Evolutionary conservation across 2,329 filamentous ascomycete species (phyloP).

Genomic region (Xylariaceae sp.): DNA sequence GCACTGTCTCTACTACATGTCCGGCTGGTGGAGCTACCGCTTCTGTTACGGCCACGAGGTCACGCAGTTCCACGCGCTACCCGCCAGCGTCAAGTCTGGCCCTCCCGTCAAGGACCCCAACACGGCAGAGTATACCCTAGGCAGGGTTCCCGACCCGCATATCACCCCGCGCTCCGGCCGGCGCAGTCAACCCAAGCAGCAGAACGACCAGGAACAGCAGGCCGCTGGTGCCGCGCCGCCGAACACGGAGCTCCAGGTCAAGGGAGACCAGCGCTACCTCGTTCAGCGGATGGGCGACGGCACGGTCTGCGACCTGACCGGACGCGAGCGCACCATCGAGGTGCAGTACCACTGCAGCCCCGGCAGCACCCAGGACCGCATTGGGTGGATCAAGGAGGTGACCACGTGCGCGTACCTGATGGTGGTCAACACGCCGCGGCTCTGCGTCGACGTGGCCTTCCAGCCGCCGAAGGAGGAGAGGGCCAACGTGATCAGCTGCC

Average conservation of each 20-base stretch:
- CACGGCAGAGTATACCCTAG: slow-evolving; percentile 73
- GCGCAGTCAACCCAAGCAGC: slow-evolving; percentile 15
- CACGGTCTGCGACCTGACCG: slow-evolving; percentile 82
- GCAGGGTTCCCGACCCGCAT: slow-evolving; percentile 44
- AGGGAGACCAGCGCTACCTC: slow-evolving; percentile 80
- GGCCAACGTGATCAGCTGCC: slow-evolving; percentile 73
- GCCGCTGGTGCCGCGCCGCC: slow-evolving; percentile 27
- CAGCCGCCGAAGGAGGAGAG: slow-evolving; percentile 72
- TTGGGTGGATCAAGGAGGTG: slow-evolving; percentile 90
- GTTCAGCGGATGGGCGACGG: slow-evolving; percentile 77
- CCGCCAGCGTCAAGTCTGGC: slow-evolving; percentile 61
- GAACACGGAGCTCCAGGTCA: slow-evolving; percentile 68
- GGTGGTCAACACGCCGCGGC: slow-evolving; percentile 83
- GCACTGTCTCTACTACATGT: slow-evolving; percentile 74
- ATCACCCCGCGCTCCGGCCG: slow-evolving; percentile 18
- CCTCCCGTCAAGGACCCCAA: slow-evolving; percentile 74
- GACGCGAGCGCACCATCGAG: slow-evolving; percentile 76
- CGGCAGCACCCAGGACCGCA: slow-evolving; percentile 66
- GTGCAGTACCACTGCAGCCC: slow-evolving; percentile 79
- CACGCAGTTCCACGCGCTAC: slow-evolving; percentile 83
- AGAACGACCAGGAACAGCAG: slow-evolving; percentile 10
- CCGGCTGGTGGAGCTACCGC: slow-evolving; percentile 93
- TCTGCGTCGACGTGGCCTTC: slow-evolving; percentile 86
- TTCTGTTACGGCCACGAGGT: slow-evolving; percentile 89
- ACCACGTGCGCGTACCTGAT: slow-evolving; percentile 90